A percentile compares a stretch with the other conserved stretches of the same genome.
These are phyloP conservation scores for Hymenoscyphus linearis DNA, from an alignment of 2,329 filamentous ascomycete species.

Conservation along the genomic window DNA sequence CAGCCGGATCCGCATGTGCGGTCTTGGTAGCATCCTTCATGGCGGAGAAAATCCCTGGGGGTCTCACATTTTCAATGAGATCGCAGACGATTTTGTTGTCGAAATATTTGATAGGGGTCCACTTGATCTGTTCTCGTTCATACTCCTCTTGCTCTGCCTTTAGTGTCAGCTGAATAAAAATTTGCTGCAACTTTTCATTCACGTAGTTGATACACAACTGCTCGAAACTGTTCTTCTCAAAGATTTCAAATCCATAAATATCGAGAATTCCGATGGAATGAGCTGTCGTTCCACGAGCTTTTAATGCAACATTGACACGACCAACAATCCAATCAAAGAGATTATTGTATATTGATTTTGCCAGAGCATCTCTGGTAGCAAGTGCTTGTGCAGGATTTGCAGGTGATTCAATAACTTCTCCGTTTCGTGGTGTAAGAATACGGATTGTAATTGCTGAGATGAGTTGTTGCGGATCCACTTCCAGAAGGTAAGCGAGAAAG, in stretches of 20 bases:
- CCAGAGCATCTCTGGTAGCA: conserved; percentile 82
- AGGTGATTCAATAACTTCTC: conserved; percentile 66
- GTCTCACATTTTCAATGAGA: conserved; percentile 85
- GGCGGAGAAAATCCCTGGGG: conserved; percentile 88
- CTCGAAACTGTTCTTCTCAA: conserved; percentile 98
- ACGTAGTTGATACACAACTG: conserved; percentile 99
- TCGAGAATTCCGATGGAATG: conserved; percentile 96
- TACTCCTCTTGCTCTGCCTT: conserved; percentile 99
- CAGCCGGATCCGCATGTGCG: conserved; percentile 90
- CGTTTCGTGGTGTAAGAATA: conserved; percentile 65
- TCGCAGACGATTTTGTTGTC: conserved; percentile 99
- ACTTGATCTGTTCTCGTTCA: conserved; percentile 89
- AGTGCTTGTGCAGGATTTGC: conserved; percentile 82
- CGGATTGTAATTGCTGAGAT: conserved; percentile 86
- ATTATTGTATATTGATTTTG: conserved; percentile 96
- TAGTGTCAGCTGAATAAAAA: conserved; percentile 95
- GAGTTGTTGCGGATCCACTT: conserved; percentile 75
- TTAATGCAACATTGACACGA: conserved; percentile 82
- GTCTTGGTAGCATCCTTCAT: conserved; percentile 98
- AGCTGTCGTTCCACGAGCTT: conserved; percentile 66
- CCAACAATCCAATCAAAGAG: conserved; percentile 98
- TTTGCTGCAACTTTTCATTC: conserved; percentile 98
- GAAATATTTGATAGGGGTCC: conserved; percentile 99
- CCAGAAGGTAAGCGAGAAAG: conserved; percentile 88
- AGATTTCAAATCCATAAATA: conserved; percentile 99